Conservation (phyloP, 2,329 filamentous ascomycete genomes). For the Xylaria sp. region DNA sequence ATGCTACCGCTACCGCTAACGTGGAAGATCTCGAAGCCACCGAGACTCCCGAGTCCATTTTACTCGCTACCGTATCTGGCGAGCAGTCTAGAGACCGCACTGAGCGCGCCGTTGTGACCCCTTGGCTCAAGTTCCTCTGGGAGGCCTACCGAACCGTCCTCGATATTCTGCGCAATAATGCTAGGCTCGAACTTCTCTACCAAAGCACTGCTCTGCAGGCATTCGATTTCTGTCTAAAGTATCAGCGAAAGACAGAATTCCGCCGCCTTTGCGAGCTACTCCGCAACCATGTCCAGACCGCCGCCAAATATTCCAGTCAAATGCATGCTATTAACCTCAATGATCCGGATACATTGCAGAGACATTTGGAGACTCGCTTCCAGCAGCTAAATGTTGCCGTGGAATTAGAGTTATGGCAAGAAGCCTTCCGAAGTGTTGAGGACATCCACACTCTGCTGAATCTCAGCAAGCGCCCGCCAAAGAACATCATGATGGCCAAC, state of each 20-base stretch:
- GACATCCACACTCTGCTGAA: slow-evolving; percentile 98
- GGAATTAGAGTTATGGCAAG: slow-evolving; percentile 98
- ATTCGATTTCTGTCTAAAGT: slow-evolving; percentile 98
- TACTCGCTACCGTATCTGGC: slow-evolving; percentile 95
- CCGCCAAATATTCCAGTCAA: slow-evolving; percentile 98
- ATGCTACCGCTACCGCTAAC: slow-evolving; percentile 77
- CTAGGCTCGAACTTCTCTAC: slow-evolving; percentile 95
- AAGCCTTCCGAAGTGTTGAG: slow-evolving; percentile 98
- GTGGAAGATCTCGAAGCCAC: slow-evolving; percentile 96
- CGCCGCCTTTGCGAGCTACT: slow-evolving; percentile 97
- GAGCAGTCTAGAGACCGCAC: slow-evolving; percentile 98
- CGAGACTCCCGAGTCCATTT: slow-evolving; percentile 97
- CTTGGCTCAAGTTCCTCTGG: slow-evolving; percentile 99
- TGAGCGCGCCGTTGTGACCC: slow-evolving; percentile 96
- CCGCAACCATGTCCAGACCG: slow-evolving; percentile 98
- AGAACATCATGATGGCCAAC: slow-evolving; percentile 99
- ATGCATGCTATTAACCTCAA: slow-evolving; percentile 99
- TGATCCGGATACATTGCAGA: slow-evolving; percentile 95
- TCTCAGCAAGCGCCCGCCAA: slow-evolving; percentile 96
- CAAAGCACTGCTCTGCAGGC: slow-evolving; percentile 98
- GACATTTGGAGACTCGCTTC: slow-evolving; percentile 97
- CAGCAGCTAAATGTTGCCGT: slow-evolving; percentile 98
- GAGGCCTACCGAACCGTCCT: slow-evolving; percentile 98
- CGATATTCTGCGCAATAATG: slow-evolving; percentile 99
- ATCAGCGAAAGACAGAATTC: slow-evolving; percentile 99